Percentiles rank a stretch among this genome's conserved stretches.
Evolutionary conservation across 2,329 filamentous ascomycete species (phyloP).

Genomic region (Ophiocordyceps camponoti-leonardi): DNA sequence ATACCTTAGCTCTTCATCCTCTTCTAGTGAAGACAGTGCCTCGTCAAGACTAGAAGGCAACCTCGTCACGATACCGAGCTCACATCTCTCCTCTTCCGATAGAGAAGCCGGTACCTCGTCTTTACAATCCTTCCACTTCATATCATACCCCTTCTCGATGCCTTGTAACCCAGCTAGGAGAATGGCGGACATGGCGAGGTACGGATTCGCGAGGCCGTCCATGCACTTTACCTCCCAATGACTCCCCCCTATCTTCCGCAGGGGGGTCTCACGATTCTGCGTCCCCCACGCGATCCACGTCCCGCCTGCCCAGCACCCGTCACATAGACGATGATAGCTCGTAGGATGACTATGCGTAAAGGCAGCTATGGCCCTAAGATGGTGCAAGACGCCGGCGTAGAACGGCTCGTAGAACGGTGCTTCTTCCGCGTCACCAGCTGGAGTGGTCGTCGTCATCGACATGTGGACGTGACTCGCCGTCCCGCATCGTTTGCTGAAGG

Average conservation of each 20-base stretch:
- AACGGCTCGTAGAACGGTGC: slow-evolving; percentile 55
- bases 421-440: slow-evolving; percentile 28
- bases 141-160: slow-evolving; percentile 8
- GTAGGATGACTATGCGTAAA: slow-evolving; percentile 48
- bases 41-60: background rate
- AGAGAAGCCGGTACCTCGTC: slow-evolving; percentile 33
- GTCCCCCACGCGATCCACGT: slow-evolving; percentile 67
- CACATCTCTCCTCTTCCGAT: slow-evolving; percentile 25
- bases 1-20: slow-evolving; percentile 26
- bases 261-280: slow-evolving; percentile 60
- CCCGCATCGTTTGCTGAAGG: slow-evolving; percentile 37
- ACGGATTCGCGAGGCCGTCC: slow-evolving; percentile 69
- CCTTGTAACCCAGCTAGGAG: slow-evolving; percentile 14
- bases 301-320: slow-evolving; percentile 64
- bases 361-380: slow-evolving; percentile 49
- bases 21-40: slow-evolving; percentile 15
- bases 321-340: slow-evolving; percentile 51
- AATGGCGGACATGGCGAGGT: slow-evolving; percentile 33
- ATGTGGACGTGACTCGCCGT: slow-evolving; percentile 56
- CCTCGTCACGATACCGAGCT: slow-evolving; percentile 12
- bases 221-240: slow-evolving; percentile 67
- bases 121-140: slow-evolving; percentile 34
- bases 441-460: slow-evolving; percentile 38
- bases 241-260: slow-evolving; percentile 46
- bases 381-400: slow-evolving; percentile 52